These are phyloP conservation scores for Triangularia verruculosa DNA, from an alignment of 2,329 filamentous ascomycete species.

Conservation along the genomic window DNA sequence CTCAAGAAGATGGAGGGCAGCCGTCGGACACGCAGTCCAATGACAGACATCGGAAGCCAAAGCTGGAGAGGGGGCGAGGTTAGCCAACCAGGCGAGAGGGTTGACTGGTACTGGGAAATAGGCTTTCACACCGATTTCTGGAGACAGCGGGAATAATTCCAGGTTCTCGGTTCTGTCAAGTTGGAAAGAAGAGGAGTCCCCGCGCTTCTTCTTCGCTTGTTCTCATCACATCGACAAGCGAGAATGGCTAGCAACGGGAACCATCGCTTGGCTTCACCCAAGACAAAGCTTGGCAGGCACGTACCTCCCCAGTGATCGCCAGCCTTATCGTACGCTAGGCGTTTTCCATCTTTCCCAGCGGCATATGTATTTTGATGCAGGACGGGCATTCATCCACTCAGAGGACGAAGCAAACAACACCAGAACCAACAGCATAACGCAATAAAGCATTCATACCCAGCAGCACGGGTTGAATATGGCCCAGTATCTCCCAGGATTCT, in stretches of 20 bases:
- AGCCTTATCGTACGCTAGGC: not conserved
- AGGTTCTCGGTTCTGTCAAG: not conserved
- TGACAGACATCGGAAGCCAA: not conserved
- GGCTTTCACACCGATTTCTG: slow-evolving; percentile 6
- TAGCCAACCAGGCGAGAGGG: slow-evolving; percentile 10
- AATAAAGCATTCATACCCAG: not conserved
- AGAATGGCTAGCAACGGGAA: not conserved
- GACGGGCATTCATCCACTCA: slow-evolving; percentile 3
- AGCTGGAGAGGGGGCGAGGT: not conserved
- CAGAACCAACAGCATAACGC: slow-evolving; percentile 2
- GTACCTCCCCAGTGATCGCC: not conserved
- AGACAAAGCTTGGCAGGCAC: not conserved
- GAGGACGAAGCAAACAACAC: not conserved
- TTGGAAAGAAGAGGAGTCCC: not conserved
- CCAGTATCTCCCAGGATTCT: not conserved
- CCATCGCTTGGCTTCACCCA: not conserved
- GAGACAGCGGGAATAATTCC: not conserved
- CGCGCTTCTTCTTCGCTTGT: not conserved
- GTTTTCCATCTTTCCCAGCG: not conserved
- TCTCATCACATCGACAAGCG: not conserved
- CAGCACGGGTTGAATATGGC: not conserved
- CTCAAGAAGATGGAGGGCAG: slow-evolving; percentile 5
- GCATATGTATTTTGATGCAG: not conserved
- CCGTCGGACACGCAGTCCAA: slow-evolving; percentile 1
- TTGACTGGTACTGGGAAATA: slow-evolving; percentile 11